phyloP scores from a whole-genome alignment of 192 early-diverging fungal species.

The Backusella westeae region DNA sequence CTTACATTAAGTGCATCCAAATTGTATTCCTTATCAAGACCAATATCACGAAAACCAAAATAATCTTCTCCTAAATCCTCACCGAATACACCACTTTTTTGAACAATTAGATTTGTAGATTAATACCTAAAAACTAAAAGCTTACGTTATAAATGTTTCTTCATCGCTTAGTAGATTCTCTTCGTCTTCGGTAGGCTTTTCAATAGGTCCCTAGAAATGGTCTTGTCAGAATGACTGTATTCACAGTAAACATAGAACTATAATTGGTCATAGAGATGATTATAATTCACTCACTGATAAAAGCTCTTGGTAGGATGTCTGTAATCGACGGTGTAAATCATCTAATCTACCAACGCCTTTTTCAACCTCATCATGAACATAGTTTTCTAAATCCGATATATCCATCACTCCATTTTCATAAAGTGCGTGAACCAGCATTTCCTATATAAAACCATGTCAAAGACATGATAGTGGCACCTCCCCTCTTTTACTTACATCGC shows the following conservation, averaged over 20 bases:
- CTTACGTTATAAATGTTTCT: slow-evolving; percentile 23
- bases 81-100: slow-evolving; percentile 48
- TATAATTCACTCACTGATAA: slow-evolving; percentile 33
- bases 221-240: background rate
- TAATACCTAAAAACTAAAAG: background rate
- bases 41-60: slow-evolving; percentile 86
- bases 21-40: slow-evolving; percentile 71
- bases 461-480: background rate
- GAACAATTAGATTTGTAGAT: background rate
- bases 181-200: background rate
- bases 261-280: background rate
- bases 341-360: slow-evolving; percentile 65
- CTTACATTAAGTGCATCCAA: slow-evolving; percentile 40
- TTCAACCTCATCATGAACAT: slow-evolving; percentile 75
- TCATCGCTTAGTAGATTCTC: slow-evolving; percentile 16
- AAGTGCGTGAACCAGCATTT: slow-evolving; percentile 77
- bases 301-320: slow-evolving; percentile 65
- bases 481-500: slow-evolving; percentile 51
- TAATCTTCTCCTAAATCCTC: slow-evolving; percentile 78
- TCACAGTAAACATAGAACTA: background rate
- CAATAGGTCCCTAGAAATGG: background rate
- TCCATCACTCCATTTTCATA: slow-evolving; percentile 75
- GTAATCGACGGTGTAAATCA: slow-evolving; percentile 73
- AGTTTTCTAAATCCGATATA: slow-evolving; percentile 71
- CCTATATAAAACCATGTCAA: slow-evolving; percentile 36